Percentiles rank a stretch among this genome's conserved stretches.
Evolutionary conservation across 495 filamentous ascomycete species (phyloP).

Genomic region (Lepidopterella palustris): DNA sequence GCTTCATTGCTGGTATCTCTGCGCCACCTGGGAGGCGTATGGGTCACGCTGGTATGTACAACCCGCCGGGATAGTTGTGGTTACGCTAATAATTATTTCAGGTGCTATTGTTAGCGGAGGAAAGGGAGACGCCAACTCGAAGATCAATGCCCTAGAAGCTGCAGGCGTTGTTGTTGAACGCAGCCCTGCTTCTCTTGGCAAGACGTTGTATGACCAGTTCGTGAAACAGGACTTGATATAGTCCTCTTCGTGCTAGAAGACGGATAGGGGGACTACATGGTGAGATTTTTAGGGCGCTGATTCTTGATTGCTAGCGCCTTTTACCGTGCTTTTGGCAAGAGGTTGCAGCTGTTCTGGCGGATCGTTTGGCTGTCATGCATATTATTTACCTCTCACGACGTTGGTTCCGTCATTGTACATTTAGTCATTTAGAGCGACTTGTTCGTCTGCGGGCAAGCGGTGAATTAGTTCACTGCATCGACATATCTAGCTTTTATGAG

Average conservation of each 20-base stretch:
- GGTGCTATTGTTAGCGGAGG: constrained; percentile 93
- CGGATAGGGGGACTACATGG: neutral
- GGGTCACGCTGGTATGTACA: constrained; percentile 77
- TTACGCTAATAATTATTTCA: constrained; percentile 25
- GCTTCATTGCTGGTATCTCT: constrained; percentile 97
- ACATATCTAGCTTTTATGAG: neutral
- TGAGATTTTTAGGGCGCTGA: neutral
- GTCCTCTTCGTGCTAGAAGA: neutral
- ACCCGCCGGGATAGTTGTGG: too few species aligned
- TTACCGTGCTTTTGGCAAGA: constrained; percentile 14
- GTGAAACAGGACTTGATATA: constrained; percentile 93
- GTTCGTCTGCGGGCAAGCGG: neutral
- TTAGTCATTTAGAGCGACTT: constrained; percentile 30
- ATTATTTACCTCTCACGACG: constrained; percentile 4
- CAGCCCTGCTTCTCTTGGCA: constrained; percentile 84
- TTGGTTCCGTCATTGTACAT: constrained; percentile 20
- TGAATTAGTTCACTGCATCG: neutral
- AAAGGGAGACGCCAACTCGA: constrained; percentile 94
- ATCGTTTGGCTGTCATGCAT: neutral
- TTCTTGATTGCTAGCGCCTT: neutral
- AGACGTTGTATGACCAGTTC: constrained; percentile 89
- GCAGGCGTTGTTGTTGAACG: constrained; percentile 96
- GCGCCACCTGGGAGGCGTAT: constrained; percentile 93
- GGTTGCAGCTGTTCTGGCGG: neutral
- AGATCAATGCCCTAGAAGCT: constrained; percentile 88